Base-by-base conservation (phyloP, 768 basidiomycete species). In the Austroboletus festivus region DNA sequence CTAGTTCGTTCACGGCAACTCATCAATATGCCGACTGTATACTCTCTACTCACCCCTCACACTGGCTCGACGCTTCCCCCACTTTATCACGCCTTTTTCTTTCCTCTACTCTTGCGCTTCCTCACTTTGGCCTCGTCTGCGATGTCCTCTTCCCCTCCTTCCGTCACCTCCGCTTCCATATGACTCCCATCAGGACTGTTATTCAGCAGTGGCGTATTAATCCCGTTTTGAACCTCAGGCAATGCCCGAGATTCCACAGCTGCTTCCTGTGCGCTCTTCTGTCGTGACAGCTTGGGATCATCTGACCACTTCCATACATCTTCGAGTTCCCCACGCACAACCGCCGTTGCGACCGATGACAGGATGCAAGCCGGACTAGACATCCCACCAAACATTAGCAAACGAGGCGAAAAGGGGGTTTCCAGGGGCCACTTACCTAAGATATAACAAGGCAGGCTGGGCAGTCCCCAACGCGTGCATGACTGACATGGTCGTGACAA, bases 391-490 rank as follows among this genome's bases (percentile, higher is more conserved):
- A 40, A 34, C 26, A 15, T 52, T 40, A 59, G 24, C 21, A 37
- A 5, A 24, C 8, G 16, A 16, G 19, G 9, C 8, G 16, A 16
- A 20, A 7, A 3, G 20, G 15, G 8, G n/a, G 35, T n/a, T 49
- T 20, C 42, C 42, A 13, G 31, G 24, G 33, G n/a, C 24, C 34
- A 15, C 79, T 60, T 57, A 87, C 88, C 86, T 88, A 53, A 99
- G 77, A 68, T 97, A 99, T 38, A 99, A 72, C 46, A 99, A 69
- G 2, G 95, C 95, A 1, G 95, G 95, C 58, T 99, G 95, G 3
- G 89, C 92, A 7, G 74, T 76, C 26, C 74, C 72, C 56, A 82
- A 85, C 34, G 69, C 60, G 60, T 95, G 89, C 93, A 96, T 92
- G 20, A 94, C 88, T 0, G 65, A 59, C 81, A 96, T 91, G 8